Base-by-base conservation (phyloP, 495 filamentous ascomycete genomes). In the Pseudevernia furfuracea region DNA sequence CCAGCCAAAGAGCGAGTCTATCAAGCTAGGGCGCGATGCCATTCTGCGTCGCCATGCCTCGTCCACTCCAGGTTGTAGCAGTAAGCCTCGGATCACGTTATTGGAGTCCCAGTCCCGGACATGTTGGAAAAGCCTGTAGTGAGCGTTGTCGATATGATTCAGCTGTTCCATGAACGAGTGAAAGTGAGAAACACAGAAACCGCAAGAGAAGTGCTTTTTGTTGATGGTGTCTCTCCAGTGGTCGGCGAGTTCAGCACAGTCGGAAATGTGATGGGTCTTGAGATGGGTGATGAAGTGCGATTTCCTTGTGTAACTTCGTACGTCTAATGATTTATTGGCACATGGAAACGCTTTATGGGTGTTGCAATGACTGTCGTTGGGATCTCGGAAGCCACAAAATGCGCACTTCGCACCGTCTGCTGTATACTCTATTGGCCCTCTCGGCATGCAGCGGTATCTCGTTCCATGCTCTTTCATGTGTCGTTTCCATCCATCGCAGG, bases 401-500 rank as follows among this genome's bases (percentile, higher is more conserved):
- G n/a, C 44, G 9, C 44, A 48, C n/a, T 48, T 25, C 3, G 44
- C n/a, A 25, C n/a, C n/a, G n/a, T 23, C n/a, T 25, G 3, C 10
- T 4, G n/a, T 48, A 25, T 25, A 48, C 10, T 12, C 9, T 23
- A 25, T 12, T 11, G n/a, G n/a, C n/a, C n/a, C 44, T 23, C 9
- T 23, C 0, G 44, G 44, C 44, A 25, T 48, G 44, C 34, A 63
- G 19, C 25, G 37, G 30, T 43, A 63, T 21, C 43, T 57, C 14
- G 25, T 56, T 17, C 58, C 61, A 14, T 63, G 61, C 30, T 63
- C 61, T 25, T 58, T 63, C 61, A 63, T 63, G 44, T 63, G 61
- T 25, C 61, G 25, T 38, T 63, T 63, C 61, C 61, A 63, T 58
- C 61, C 61, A 58, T 63, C 61, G 53, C 61, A 63, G 32, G 52